A percentile compares a stretch with the other conserved stretches of the same genome.
phyloP scores from a whole-genome alignment of 73 alveolate species.

The Blepharisma stoltei region DNA sequence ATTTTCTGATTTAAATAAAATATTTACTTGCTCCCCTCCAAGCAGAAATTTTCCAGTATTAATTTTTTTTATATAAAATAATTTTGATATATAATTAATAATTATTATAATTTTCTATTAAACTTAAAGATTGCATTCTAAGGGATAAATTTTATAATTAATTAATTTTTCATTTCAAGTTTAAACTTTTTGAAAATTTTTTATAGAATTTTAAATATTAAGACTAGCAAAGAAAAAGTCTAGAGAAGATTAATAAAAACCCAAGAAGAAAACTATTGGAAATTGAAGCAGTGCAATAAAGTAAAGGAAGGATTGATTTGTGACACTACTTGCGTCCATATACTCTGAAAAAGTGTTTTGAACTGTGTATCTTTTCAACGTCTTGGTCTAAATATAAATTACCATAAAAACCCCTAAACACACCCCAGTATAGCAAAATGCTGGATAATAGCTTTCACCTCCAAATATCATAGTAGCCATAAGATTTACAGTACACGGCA shows the following conservation, averaged over 20 bases:
- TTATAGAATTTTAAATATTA: no score
- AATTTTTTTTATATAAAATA: no score
- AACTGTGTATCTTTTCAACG: slow-evolving; percentile 14
- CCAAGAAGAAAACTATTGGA: slow-evolving; percentile 39
- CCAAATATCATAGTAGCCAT: background rate
- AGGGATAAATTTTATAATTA: no score
- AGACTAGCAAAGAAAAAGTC: no score
- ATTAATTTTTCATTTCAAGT: no score
- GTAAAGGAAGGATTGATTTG: slow-evolving; percentile 8
- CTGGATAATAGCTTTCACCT: slow-evolving; percentile 18
- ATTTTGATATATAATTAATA: no score
- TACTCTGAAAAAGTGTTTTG: slow-evolving; percentile 7
- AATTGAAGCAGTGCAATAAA: background rate
- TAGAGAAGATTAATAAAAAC: slow-evolving; percentile 34
- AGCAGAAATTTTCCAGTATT: no score
- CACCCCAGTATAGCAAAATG: background rate
- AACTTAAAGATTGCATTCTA: no score
- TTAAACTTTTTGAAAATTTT: no score
- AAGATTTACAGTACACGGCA: background rate
- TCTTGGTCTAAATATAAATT: background rate
- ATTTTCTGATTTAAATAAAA: no score
- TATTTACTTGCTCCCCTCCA: no score
- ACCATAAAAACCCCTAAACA: slow-evolving; percentile 21
- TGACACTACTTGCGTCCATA: background rate
- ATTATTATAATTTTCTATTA: no score